Percentiles rank a stretch among this genome's conserved stretches.
phyloP scores from a whole-genome alignment of 31 red algal species.

The Endocladia muricata region DNA sequence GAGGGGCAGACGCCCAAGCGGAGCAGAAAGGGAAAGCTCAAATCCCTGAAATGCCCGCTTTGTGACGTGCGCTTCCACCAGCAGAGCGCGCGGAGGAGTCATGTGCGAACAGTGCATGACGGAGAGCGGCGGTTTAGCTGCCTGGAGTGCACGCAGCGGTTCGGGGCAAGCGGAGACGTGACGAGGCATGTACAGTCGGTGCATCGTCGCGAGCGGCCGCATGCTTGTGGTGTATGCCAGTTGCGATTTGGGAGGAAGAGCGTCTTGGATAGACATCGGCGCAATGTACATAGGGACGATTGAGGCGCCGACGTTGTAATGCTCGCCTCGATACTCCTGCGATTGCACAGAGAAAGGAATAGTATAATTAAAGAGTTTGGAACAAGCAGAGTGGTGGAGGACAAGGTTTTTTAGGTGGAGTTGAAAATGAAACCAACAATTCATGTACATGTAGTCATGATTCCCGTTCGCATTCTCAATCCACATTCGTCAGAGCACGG shows the following conservation, averaged over 20 bases:
- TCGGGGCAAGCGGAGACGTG: background rate
- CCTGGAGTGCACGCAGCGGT: background rate
- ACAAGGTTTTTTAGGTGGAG: too few species aligned
- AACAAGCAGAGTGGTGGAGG: too few species aligned
- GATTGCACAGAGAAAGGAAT: too few species aligned
- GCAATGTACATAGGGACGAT: background rate
- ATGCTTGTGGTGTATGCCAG: background rate
- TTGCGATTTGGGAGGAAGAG: background rate
- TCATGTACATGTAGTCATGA: too few species aligned
- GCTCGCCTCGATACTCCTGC: too few species aligned
- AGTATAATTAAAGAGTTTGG: too few species aligned
- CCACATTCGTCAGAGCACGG: too few species aligned
- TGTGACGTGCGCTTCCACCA: slow-evolving; percentile 2
- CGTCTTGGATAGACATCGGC: background rate
- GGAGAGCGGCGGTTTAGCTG: background rate
- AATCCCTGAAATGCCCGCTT: background rate
- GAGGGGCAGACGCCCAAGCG: background rate
- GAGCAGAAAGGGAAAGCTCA: background rate
- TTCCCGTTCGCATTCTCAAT: too few species aligned
- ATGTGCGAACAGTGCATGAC: background rate
- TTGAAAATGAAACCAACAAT: too few species aligned
- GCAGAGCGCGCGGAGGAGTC: background rate
- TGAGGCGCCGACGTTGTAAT: too few species aligned
- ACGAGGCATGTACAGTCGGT: background rate
- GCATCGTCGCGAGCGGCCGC: background rate